Evolutionary conservation across 2,329 filamentous ascomycete genomes (phyloP), one percentile per base, ranked within the genome.

Genomic region (Fusarium sp.): DNA sequence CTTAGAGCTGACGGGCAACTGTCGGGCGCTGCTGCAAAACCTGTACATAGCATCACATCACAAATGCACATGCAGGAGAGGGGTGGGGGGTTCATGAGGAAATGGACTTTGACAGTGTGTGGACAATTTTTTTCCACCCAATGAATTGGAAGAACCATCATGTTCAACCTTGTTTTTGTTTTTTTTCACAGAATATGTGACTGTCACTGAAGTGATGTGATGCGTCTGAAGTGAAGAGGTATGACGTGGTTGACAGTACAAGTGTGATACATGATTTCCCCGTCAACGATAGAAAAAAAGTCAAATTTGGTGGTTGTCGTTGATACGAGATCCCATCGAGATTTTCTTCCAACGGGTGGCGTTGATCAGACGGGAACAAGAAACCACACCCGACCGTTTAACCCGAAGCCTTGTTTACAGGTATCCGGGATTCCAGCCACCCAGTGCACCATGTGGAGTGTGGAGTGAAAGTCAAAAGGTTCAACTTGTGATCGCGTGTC

Each of bases 1-100:
- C 76, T 49, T 77, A 72, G 70, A 77, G 74, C 70, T 75, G 66
- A 38, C 66, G 64, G 65, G 71, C 67, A 44, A 68, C 61, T 68
- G 68, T 65, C 63, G 49, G 66, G 57, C 64, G 58, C 72, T 69
- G 63, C 71, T 51, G 46, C 46, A 51, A 51, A 72, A 63, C 64
- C 44, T 74, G 70, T 77, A 72, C 68, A 77, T 75, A 75, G 55
- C 66, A 71, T 59, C 44, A 27, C 14, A 35, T 24, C 24, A 24
- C 24, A 53, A 31, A 31, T 53, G 49, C 49, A 68, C 64, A 69
- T 67, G 66, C 73, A 74, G 68, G 46, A 46, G 70, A 68, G 24
- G 44, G 44, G 46, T 24, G n/a, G 29, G 70, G 72, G 27, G 27
- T 53, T 53, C 27, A 53, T 31, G 49, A 31, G 27, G 27, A 53